A percentile compares a stretch with the other conserved stretches of the same genome.
Conservation (phyloP, 345 rosid species). For the Pelargonium nanum region DNA sequence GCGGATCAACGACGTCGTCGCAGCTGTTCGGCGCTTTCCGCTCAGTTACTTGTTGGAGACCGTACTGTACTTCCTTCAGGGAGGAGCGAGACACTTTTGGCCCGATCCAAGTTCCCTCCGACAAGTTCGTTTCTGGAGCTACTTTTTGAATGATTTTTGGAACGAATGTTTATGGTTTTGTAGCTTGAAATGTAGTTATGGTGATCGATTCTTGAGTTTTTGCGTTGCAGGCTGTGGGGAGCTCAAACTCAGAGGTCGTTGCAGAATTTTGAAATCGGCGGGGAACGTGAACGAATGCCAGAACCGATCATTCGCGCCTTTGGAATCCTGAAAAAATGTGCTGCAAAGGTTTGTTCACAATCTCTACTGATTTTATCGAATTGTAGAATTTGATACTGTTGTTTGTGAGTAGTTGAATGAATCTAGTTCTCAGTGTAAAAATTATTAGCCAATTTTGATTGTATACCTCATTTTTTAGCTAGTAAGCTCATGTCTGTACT, state of each 20-base stretch:
- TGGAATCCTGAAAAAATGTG: constrained; percentile 87
- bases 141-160: not conserved
- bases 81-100: constrained; percentile 93
- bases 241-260: constrained; percentile 95
- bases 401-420: too few relatives aligned
- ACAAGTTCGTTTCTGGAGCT: constrained; percentile 44
- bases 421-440: too few relatives aligned
- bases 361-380: not conserved
- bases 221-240: constrained; percentile 65
- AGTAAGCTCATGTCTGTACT: too few relatives aligned
- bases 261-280: constrained; percentile 93
- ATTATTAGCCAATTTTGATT: too few relatives aligned
- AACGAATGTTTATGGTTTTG: not conserved
- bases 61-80: constrained; percentile 52
- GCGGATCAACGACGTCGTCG: constrained; percentile 24
- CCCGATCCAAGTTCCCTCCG: constrained; percentile 72
- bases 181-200: not conserved
- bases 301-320: constrained; percentile 91
- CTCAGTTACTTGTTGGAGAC: constrained; percentile 39
- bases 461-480: too few relatives aligned
- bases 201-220: not conserved
- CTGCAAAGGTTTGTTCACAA: constrained; percentile 55
- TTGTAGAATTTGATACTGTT: too few relatives aligned
- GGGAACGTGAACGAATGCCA: constrained; percentile 87
- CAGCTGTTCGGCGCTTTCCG: constrained; percentile 28